phyloP scores from a whole-genome alignment of 2,329 filamentous ascomycete species.

The Sclerotinia trifoliorum region DNA sequence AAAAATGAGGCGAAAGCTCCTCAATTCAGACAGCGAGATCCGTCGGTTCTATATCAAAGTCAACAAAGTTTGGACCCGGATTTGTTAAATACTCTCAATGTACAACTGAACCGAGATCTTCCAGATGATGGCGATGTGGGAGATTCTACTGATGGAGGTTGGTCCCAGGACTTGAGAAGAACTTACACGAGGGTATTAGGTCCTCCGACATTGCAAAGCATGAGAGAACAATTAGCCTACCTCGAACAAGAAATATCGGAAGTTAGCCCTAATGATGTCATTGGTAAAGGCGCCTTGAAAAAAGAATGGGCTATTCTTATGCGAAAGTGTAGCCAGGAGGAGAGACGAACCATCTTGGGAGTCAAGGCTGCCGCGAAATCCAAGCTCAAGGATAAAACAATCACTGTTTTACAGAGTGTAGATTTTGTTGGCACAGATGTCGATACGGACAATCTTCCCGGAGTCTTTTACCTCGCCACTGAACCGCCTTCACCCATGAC shows the following conservation, averaged over 20 bases:
- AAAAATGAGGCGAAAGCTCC: conserved; percentile 5
- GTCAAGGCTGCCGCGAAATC: neutral
- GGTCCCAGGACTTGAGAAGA: neutral
- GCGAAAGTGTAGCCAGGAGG: neutral
- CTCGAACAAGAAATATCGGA: neutral
- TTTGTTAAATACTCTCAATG: conserved; percentile 2
- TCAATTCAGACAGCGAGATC: conserved; percentile 12
- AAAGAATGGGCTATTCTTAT: conserved; percentile 1
- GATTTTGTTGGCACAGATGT: conserved; percentile 8
- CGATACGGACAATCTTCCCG: conserved; percentile 17
- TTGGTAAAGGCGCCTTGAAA: neutral
- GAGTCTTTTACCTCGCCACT: conserved; percentile 14
- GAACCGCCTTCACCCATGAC: neutral
- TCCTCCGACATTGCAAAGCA: conserved; percentile 1
- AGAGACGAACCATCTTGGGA: neutral
- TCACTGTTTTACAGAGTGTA: conserved; percentile 9
- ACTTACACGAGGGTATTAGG: neutral
- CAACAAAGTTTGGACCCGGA: neutral
- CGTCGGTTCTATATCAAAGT: conserved; percentile 13
- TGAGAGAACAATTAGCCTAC: neutral
- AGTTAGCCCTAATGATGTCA: neutral
- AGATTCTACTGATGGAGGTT: neutral
- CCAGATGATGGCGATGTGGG: conserved; percentile 6
- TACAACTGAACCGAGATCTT: conserved; percentile 5
- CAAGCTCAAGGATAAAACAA: neutral